A percentile compares a stretch with the other conserved stretches of the same genome.
These are phyloP conservation scores for Calonectria fujianensis DNA, from an alignment of 2,329 filamentous ascomycete species.

Conservation along the genomic window DNA sequence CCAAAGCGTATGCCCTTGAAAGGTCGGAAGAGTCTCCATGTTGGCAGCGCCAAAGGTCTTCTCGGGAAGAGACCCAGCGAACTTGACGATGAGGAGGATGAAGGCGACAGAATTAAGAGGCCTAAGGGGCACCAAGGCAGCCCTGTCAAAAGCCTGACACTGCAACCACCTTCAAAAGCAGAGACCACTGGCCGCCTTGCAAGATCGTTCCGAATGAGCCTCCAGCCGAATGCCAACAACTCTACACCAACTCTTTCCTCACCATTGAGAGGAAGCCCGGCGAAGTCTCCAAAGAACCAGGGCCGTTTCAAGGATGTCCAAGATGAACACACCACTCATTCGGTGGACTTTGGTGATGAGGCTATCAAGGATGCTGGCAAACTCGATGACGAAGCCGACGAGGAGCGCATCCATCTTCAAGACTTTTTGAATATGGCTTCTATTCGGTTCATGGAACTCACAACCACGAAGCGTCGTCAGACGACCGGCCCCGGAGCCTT, in stretches of 20 bases:
- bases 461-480: conserved; percentile 93
- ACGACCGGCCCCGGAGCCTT: conserved; percentile 79
- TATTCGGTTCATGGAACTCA: conserved; percentile 98
- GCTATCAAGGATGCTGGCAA: conserved; percentile 64
- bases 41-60: conserved; percentile 83
- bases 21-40: conserved; percentile 84
- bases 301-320: conserved; percentile 73
- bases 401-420: conserved; percentile 85
- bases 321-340: conserved; percentile 67
- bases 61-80: conserved; percentile 85
- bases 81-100: conserved; percentile 79
- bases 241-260: conserved; percentile 67
- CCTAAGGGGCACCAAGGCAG: conserved; percentile 83
- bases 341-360: conserved; percentile 66
- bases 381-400: conserved; percentile 69
- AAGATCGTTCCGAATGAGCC: conserved; percentile 68
- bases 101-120: conserved; percentile 79
- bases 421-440: conserved; percentile 97
- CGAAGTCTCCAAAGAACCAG: conserved; percentile 74
- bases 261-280: conserved; percentile 66
- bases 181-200: conserved; percentile 78
- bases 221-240: conserved; percentile 65
- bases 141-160: conserved; percentile 83
- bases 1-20: conserved; percentile 82
- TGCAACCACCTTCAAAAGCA: conserved; percentile 81